Base-by-base conservation (phyloP, 208 protist species). In the Acanthamoeba triangularis region DNA sequence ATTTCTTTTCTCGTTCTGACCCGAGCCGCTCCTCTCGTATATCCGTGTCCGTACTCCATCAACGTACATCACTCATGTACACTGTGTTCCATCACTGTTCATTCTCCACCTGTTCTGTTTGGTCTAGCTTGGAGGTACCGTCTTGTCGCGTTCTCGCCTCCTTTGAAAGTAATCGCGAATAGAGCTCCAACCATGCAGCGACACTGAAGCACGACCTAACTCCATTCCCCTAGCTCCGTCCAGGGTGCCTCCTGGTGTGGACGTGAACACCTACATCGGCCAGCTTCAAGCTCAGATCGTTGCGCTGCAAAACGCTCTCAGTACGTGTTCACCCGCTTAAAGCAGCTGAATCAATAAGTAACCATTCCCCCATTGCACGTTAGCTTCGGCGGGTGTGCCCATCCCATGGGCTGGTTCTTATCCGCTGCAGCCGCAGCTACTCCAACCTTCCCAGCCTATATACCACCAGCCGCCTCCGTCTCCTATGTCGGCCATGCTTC, bases 241-340 rank as follows among this genome's bases (percentile, higher is more conserved):
- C 13, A 14, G 8, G 16, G 74, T 82, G 23, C 37, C 37, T n/a
- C 74, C 74, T 1, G 74, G 74, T 35, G 33, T 49, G 10, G 74
- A 82, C 41, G 74, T 82, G 41, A 82, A 82, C 74, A 52, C 23
- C 44, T 82, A 82, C 41, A 82, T 82, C 74, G 20, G 41, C 44
- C 74, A 82, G 44, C 74, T 82, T 10, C 74, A 82, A 28, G 30
- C 6, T 14, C 74, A 82, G 44, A 82, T 82, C 74, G 18, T 35
- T 6, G 44, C 33, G 1, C 37, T 82, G 41, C 74, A 82, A 20
- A 82, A 52, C 52, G 74, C 74, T 4, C 30, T 82, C 41, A 54
- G 74, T 82, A 49, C 41, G 74, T 6, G 16, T 23, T 30, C 61
- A 14, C 20, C 54, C 20, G 28, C 11, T 0, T 2, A 23, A 67